Conservation (phyloP, 176 grass and related monocot genomes). For the Eragrostis nindensis region DNA sequence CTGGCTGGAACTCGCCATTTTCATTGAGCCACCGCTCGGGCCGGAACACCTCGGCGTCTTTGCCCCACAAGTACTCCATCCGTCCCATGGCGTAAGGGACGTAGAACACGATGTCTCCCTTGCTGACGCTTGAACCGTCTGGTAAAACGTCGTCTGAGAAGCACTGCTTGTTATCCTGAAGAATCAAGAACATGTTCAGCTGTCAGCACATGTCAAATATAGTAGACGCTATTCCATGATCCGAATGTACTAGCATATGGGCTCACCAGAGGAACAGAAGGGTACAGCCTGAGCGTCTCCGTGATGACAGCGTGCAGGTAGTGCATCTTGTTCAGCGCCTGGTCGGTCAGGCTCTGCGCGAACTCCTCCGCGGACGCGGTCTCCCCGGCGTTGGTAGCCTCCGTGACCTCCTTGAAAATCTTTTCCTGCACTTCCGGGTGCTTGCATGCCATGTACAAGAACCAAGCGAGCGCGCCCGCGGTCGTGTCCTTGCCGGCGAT, state of each 20-base stretch:
- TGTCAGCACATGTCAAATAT: neutral
- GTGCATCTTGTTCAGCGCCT: constrained; percentile 70
- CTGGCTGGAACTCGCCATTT: constrained; percentile 39
- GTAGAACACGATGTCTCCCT: constrained; percentile 64
- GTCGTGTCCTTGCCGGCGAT: constrained; percentile 72
- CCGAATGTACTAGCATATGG: too few species aligned
- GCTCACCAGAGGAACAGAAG: constrained; percentile 53
- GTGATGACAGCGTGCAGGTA: constrained; percentile 62
- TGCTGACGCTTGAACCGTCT: constrained; percentile 50
- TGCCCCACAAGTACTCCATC: constrained; percentile 68
- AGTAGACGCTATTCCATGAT: neutral
- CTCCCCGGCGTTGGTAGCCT: constrained; percentile 15
- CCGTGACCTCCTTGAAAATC: constrained; percentile 41
- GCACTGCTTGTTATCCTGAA: constrained; percentile 71
- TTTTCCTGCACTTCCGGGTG: constrained; percentile 57
- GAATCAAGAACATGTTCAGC: neutral
- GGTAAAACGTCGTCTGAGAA: constrained; percentile 59
- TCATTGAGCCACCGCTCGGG: constrained; percentile 70
- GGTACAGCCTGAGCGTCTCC: constrained; percentile 69
- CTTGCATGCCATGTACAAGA: constrained; percentile 70
- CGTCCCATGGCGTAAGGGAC: constrained; percentile 69
- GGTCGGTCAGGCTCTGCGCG: constrained; percentile 47
- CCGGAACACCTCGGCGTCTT: constrained; percentile 54
- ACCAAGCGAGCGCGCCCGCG: constrained; percentile 56
- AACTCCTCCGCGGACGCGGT: constrained; percentile 45